Evolutionary conservation across 805 yeast species (phyloP).

Genomic region (Suhomyces sp.): DNA sequence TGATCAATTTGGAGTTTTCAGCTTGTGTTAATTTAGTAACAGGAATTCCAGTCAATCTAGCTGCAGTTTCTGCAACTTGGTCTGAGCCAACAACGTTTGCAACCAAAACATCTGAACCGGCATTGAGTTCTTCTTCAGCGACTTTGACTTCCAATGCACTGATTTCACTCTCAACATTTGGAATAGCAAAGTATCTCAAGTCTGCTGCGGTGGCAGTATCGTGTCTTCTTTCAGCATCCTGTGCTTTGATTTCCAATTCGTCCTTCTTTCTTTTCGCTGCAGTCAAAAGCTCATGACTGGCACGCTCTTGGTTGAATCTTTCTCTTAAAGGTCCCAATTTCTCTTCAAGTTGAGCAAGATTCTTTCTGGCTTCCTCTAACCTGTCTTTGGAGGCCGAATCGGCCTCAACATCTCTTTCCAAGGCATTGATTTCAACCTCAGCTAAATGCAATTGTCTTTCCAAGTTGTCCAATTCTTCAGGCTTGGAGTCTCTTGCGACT

Average conservation of each 20-base stretch:
- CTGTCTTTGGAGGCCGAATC: conserved; percentile 83
- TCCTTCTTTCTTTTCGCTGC: conserved; percentile 87
- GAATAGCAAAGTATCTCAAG: conserved; percentile 94
- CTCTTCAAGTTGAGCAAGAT: conserved; percentile 81
- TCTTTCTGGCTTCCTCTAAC: conserved; percentile 72
- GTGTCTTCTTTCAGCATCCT: conserved; percentile 95
- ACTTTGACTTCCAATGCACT: conserved; percentile 71
- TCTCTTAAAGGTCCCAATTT: conserved; percentile 81
- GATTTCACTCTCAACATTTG: conserved; percentile 80
- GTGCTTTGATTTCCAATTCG: conserved; percentile 88
- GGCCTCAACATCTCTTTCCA: conserved; percentile 92
- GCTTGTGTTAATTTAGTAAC: conserved; percentile 93
- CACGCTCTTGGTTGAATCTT: conserved; percentile 80
- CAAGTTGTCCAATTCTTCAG: conserved; percentile 90
- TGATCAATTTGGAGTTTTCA: conserved; percentile 88
- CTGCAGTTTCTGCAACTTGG: conserved; percentile 95
- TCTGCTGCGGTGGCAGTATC: conserved; percentile 96
- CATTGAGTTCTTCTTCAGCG: conserved; percentile 69
- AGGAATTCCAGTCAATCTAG: conserved; percentile 95
- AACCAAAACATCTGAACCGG: conserved; percentile 63
- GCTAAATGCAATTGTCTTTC: conserved; percentile 90
- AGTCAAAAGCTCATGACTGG: conserved; percentile 88
- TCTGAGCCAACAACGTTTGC: conserved; percentile 88
- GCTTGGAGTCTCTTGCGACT: conserved; percentile 96
- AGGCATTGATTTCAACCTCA: conserved; percentile 94